Conservation (phyloP, 192 early-diverging fungal genomes). For the Entophlyctis helioformis region DNA sequence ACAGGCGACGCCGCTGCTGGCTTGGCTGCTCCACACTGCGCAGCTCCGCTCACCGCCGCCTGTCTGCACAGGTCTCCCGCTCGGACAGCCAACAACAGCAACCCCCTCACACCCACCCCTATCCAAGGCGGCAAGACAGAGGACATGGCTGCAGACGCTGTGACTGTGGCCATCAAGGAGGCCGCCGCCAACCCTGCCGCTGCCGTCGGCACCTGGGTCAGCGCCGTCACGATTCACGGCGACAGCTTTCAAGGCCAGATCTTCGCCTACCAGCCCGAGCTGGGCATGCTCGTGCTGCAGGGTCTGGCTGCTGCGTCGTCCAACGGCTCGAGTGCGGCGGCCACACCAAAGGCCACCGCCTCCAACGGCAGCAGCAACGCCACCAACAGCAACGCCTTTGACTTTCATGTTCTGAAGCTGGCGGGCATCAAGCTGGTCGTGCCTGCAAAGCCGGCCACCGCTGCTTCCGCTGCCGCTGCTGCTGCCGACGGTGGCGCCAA, state of each 20-base stretch:
- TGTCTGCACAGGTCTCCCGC: no score
- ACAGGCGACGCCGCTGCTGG: no score
- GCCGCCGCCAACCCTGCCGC: no score
- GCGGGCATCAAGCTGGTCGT: constrained; percentile 9
- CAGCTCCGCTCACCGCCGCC: no score
- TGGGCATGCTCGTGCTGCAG: constrained; percentile 23
- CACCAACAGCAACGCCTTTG: background rate
- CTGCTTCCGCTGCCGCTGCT: background rate
- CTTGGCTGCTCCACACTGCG: no score
- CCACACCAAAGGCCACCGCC: background rate
- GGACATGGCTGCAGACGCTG: no score
- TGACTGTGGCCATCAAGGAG: no score
- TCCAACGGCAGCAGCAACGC: background rate
- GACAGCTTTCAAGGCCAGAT: constrained; percentile 14
- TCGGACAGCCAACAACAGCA: no score
- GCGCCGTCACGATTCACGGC: constrained; percentile 6
- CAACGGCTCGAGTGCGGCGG: background rate
- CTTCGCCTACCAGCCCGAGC: constrained; percentile 17
- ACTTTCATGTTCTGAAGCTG: constrained; percentile 24
- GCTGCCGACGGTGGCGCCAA: constrained; percentile 2
- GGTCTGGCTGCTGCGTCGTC: background rate
- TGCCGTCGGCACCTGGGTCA: constrained; percentile 13
- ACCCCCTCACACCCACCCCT: no score
- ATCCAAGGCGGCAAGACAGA: no score
- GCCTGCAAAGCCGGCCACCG: background rate